Evolutionary conservation across 495 filamentous ascomycete species (phyloP), one percentile per base, ranked within the genome.

Genomic region (Aspergillus campestris): DNA sequence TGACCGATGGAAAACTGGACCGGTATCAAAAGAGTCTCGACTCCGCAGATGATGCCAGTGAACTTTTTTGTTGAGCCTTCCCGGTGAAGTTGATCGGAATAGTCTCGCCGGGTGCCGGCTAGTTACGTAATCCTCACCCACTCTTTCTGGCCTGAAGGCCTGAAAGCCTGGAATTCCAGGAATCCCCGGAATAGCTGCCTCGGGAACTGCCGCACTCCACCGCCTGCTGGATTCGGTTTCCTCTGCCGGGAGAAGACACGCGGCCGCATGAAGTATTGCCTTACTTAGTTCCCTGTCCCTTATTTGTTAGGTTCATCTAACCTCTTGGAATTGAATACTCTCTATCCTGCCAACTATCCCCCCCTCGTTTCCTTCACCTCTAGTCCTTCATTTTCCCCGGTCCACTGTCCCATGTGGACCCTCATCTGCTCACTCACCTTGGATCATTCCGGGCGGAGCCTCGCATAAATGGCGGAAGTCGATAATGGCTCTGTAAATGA

Each of bases 11-110:
- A 51, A 56, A 52, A 24, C 4, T 24, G 53, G 48, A 39, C 50
- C 41, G 34, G 38, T 56, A 55, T 53, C 44, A 47, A 51, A 53
- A 30, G 49, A 48, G 51, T 50, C 49, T 48, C 46, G 48, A 44
- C 34, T 48, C 50, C 46, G 51, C 50, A 50, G 49, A 24, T 24
- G 18, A 24, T 24, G 18, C 18, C 34, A 11, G 56, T 59, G 60
- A 70, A 70, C 60, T 67, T 71, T 72, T 69, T 62, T 67, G 65
- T 72, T 70, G 64, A 66, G 67, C 57, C 4, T 61, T 55, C 47
- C 52, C 65, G 65, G 65, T 68, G 65, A 68, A 58, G 18, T 24
- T 46, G 43, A 55, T 53, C 56, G 56, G 56, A 53, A 46, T 44
- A 36, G 29, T 36, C 35, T 49, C 49, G 38, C 49, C 53, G 53